A percentile compares a stretch with the other conserved stretches of the same genome.
phyloP scores from a whole-genome alignment of 352 stramenopile genomes.

The Globisporangium sylvaticum region DNA sequence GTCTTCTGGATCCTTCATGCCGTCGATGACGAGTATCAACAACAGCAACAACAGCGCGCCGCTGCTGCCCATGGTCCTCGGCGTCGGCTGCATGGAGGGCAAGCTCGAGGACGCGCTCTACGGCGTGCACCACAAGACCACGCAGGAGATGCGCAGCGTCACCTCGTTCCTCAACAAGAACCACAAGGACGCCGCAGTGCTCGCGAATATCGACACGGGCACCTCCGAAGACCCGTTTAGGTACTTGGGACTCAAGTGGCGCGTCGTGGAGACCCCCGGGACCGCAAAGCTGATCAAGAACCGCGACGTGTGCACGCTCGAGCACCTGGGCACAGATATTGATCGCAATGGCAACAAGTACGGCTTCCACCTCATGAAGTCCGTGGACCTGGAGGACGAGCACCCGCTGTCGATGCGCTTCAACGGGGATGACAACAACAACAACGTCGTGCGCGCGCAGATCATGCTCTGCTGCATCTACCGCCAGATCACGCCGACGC shows the following conservation, averaged over 20 bases:
- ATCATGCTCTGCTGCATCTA: constrained; percentile 15
- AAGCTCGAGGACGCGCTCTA: constrained; percentile 46
- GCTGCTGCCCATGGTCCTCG: background rate
- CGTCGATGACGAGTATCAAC: no score
- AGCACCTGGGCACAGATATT: constrained; percentile 32
- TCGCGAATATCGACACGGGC: constrained; percentile 34
- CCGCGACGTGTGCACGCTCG: constrained; percentile 45
- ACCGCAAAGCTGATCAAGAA: constrained; percentile 31
- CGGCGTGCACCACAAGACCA: constrained; percentile 43
- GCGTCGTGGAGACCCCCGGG: constrained; percentile 20
- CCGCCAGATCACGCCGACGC: constrained; percentile 9
- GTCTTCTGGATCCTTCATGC: no score
- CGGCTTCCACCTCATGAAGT: constrained; percentile 25
- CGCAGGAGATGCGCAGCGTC: constrained; percentile 40
- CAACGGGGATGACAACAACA: background rate
- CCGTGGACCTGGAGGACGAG: constrained; percentile 3
- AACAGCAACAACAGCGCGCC: no score
- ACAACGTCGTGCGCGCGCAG: constrained; percentile 9
- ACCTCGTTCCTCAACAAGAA: constrained; percentile 36
- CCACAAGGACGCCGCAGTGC: constrained; percentile 33
- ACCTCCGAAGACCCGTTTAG: constrained; percentile 38
- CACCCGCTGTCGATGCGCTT: background rate
- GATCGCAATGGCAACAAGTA: constrained; percentile 33
- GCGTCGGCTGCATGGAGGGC: constrained; percentile 35
- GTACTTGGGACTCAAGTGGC: constrained; percentile 53